Conservation (phyloP, 805 yeast genomes). For the Zygotorulaspora chibaensis region DNA sequence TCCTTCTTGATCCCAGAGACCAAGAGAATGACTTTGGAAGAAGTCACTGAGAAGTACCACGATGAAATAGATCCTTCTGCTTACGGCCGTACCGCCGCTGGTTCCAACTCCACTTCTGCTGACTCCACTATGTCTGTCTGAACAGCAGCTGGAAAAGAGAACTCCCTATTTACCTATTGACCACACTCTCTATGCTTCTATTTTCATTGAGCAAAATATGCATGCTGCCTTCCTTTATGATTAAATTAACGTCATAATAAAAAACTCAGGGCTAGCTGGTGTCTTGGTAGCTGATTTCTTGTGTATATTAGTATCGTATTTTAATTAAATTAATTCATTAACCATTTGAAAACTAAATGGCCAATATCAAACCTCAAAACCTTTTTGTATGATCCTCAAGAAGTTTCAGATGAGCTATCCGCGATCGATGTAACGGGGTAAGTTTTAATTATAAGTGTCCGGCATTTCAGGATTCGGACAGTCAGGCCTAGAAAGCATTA, state of each 20-base stretch:
- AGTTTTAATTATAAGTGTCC: no score
- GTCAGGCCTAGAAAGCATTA: constrained; percentile 1
- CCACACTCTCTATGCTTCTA: no score
- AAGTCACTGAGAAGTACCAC: constrained; percentile 73
- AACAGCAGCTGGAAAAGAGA: no score
- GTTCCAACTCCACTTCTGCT: constrained; percentile 15
- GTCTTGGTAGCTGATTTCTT: background rate
- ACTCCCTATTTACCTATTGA: no score
- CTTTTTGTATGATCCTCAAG: no score
- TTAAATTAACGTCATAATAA: no score
- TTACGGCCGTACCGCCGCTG: constrained; percentile 22
- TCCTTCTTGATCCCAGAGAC: constrained; percentile 82
- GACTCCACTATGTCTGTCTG: constrained; percentile 6
- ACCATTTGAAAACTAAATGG: background rate
- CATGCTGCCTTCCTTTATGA: no score
- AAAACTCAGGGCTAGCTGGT: no score
- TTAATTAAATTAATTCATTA: background rate
- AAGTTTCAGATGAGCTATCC: no score
- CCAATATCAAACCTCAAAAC: no score
- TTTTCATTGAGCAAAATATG: no score
- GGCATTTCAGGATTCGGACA: background rate
- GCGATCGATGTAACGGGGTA: no score
- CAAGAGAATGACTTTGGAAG: constrained; percentile 85
- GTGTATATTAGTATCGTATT: background rate
- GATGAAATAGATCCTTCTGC: constrained; percentile 64